These are phyloP conservation scores for Salix arbutifolia DNA, from an alignment of 345 rosid genomes.

Conservation along the genomic window DNA sequence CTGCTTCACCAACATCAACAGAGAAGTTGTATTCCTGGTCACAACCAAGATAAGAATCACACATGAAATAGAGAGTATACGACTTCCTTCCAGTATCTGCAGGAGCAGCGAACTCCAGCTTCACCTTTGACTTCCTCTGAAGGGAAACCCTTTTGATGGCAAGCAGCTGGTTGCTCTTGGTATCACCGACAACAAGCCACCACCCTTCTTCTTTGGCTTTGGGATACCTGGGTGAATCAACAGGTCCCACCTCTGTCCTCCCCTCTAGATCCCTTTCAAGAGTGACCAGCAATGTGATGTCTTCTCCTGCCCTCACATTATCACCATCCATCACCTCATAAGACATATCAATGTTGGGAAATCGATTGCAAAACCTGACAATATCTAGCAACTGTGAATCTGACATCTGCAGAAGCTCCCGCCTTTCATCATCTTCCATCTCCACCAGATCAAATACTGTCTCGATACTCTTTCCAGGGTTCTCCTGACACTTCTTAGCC, in stretches of 20 bases:
- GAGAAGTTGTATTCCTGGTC: slow-evolving; percentile 74
- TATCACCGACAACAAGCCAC: slow-evolving; percentile 94
- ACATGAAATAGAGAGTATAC: slow-evolving; percentile 71
- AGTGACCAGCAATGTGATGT: slow-evolving; percentile 55
- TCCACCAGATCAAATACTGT: slow-evolving; percentile 81
- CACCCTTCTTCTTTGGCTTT: slow-evolving; percentile 94
- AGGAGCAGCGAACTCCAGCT: slow-evolving; percentile 76
- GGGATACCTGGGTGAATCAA: slow-evolving; percentile 66
- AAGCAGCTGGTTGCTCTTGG: slow-evolving; percentile 69
- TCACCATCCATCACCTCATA: slow-evolving; percentile 60
- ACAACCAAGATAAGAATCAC: slow-evolving; percentile 85
- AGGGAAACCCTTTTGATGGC: slow-evolving; percentile 86
- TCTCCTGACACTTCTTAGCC: slow-evolving; percentile 79
- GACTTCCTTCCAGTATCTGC: slow-evolving; percentile 58
- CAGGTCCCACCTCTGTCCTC: slow-evolving; percentile 72
- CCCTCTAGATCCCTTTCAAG: slow-evolving; percentile 82
- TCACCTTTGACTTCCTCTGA: slow-evolving; percentile 67
- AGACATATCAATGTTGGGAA: slow-evolving; percentile 73
- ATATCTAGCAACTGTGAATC: slow-evolving; percentile 67
- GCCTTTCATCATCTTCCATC: slow-evolving; percentile 85
- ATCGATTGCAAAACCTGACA: slow-evolving; percentile 80
- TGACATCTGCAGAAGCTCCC: slow-evolving; percentile 65
- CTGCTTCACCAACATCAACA: slow-evolving; percentile 48
- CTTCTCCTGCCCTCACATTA: slow-evolving; percentile 51
- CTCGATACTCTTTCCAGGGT: slow-evolving; percentile 70